Conservation (phyloP, 805 yeast genomes). For the Candida broadrunensis region DNA sequence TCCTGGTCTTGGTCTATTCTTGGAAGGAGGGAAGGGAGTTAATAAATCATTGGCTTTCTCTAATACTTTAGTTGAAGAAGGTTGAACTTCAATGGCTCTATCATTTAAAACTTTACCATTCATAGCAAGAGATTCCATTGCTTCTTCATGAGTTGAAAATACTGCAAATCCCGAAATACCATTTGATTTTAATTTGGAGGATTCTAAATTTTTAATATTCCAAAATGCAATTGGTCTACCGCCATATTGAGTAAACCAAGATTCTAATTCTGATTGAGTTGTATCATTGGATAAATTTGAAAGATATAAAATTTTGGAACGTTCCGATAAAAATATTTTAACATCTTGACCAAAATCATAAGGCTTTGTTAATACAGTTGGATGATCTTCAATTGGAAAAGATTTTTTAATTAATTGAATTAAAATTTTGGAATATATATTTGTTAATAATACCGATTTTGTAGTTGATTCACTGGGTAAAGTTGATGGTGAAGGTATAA, state of each 20-base stretch:
- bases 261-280: conserved; percentile 85
- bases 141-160: conserved; percentile 82
- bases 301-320: conserved; percentile 74
- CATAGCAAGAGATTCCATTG: conserved; percentile 70
- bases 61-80: conserved; percentile 73
- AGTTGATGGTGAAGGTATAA: conserved; percentile 5
- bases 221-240: conserved; percentile 86
- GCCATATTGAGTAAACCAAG: conserved; percentile 88
- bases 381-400: conserved; percentile 48
- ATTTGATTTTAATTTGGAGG: conserved; percentile 8
- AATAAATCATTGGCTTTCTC: conserved; percentile 81
- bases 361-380: conserved; percentile 64
- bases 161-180: conserved; percentile 76
- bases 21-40: conserved; percentile 80
- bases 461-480: conserved; percentile 5
- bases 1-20: conserved; percentile 90
- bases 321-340: conserved; percentile 61
- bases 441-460: not conserved
- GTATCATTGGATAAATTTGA: conserved; percentile 82
- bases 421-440: conserved; percentile 42
- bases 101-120: conserved; percentile 78
- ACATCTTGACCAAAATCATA: conserved; percentile 76
- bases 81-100: conserved; percentile 77
- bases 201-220: conserved; percentile 65
- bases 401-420: conserved; percentile 46